phyloP scores from a whole-genome alignment of 2,329 filamentous ascomycete genomes.

The Fusarium heterosporum region DNA sequence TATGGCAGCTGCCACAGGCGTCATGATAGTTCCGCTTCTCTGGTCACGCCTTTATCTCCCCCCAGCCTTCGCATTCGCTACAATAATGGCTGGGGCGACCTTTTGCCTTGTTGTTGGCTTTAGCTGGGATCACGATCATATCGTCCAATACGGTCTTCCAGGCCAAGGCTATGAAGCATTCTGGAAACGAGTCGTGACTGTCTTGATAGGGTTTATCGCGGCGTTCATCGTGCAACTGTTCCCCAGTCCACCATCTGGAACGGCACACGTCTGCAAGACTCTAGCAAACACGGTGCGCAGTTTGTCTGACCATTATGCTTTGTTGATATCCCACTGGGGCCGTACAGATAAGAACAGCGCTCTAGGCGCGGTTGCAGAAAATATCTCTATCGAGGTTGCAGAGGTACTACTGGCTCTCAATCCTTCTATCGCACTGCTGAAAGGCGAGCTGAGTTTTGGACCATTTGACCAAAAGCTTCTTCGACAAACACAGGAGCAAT shows the following conservation, averaged over 20 bases:
- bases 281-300: constrained; percentile 58
- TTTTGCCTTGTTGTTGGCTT: constrained; percentile 60
- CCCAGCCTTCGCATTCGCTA: constrained; percentile 45
- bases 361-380: constrained; percentile 49
- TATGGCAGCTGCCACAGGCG: constrained; percentile 58
- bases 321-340: constrained; percentile 60
- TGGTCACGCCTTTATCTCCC: constrained; percentile 54
- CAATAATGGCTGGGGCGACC: constrained; percentile 52
- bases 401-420: constrained; percentile 47
- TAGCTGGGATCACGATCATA: constrained; percentile 59
- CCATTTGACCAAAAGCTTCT: constrained; percentile 50
- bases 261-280: constrained; percentile 57
- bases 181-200: constrained; percentile 59
- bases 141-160: constrained; percentile 58
- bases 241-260: constrained; percentile 60
- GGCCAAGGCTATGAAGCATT: constrained; percentile 61
- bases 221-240: constrained; percentile 60
- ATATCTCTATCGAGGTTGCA: constrained; percentile 48
- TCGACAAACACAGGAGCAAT: constrained; percentile 48
- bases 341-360: constrained; percentile 45
- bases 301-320: constrained; percentile 61
- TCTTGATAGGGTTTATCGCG: constrained; percentile 58
- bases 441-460: constrained; percentile 48
- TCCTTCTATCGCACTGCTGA: constrained; percentile 45
- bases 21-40: constrained; percentile 51